These are phyloP conservation scores for Schizosaccharomyces octosporus DNA, from an alignment of 805 yeast species.

Conservation along the genomic window DNA sequence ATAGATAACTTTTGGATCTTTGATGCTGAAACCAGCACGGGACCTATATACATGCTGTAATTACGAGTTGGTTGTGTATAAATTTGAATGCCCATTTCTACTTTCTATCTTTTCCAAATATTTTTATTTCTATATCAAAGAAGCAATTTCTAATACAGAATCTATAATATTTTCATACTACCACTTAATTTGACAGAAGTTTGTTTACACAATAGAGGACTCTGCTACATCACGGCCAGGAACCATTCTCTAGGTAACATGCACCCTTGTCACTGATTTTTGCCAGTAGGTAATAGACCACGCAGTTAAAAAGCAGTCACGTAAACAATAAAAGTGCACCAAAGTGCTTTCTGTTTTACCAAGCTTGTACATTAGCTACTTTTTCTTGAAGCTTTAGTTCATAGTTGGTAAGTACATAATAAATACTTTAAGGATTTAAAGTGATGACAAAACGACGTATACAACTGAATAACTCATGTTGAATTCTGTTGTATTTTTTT, in stretches of 20 bases:
- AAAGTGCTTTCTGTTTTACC: too few relatives aligned
- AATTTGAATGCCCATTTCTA: not conserved
- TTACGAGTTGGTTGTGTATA: not conserved
- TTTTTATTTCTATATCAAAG: too few relatives aligned
- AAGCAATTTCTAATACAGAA: too few relatives aligned
- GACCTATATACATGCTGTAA: constrained; percentile 46
- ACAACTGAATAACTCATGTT: not conserved
- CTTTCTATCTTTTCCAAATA: not conserved
- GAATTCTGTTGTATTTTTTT: not conserved
- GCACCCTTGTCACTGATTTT: too few relatives aligned
- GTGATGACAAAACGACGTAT: not conserved
- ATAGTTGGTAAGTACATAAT: not conserved
- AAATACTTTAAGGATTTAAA: not conserved
- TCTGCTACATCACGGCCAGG: too few relatives aligned
- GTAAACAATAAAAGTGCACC: not conserved
- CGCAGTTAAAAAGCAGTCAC: not conserved
- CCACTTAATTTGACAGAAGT: not conserved
- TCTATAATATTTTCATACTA: not conserved
- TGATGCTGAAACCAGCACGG: constrained; percentile 45
- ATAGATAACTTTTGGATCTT: constrained; percentile 56
- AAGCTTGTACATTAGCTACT: too few relatives aligned
- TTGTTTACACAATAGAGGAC: not conserved
- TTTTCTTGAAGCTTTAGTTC: too few relatives aligned
- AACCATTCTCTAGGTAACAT: too few relatives aligned
- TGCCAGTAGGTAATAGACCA: too few relatives aligned